Evolutionary conservation across 1,284 basidiomycete species (phyloP), one percentile per base, ranked within the genome.

Genomic region (Clitocybe nebularis): DNA sequence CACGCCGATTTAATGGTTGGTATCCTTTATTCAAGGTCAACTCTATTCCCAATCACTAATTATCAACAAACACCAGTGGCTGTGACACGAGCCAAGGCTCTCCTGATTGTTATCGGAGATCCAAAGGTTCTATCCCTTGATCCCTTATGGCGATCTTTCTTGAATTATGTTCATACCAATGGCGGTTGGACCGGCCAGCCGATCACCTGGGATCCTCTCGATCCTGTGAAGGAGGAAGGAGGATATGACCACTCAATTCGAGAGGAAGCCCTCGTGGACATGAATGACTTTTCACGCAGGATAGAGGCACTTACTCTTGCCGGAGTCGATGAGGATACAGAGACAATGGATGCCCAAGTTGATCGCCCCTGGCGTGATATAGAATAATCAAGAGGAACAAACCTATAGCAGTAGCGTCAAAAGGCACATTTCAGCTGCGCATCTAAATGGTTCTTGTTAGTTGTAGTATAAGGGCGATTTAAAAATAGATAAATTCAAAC

Each of bases 1-100:
- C 72, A 32, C 69, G 73, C 7, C 74, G 81, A 5, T 77, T 84
- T 61, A 84, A 84, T 52, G 81, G 81, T 81, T 45, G 35, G 68
- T 51, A 13, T 20, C 23, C 20, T 5, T 1, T 19, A 7, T n/a
- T 4, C 9, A 9, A 25, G 20, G 10, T 24, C 5, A 5, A 7
- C 6, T 26, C n/a, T 36, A 39, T 41, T n/a, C n/a, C n/a, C n/a
- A n/a, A n/a, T n/a, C 6, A 24, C 30, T 16, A 24, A 20, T 29
- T 22, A 8, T 8, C 8, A 14, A 9, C 34, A 8, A 8, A 17
- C 13, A 21, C 9, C 33, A 63, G 61, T 63, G 13, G 55, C 67
- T 1, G 54, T 69, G 2, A 70, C 68, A 1, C 73, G 79, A 10
- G 77, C 79, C 0, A 68, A 81, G 52, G 71, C 79, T 0, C 61